Evolutionary conservation across 2,329 filamentous ascomycete genomes (phyloP).

Genomic region (Zalaria sp.): DNA sequence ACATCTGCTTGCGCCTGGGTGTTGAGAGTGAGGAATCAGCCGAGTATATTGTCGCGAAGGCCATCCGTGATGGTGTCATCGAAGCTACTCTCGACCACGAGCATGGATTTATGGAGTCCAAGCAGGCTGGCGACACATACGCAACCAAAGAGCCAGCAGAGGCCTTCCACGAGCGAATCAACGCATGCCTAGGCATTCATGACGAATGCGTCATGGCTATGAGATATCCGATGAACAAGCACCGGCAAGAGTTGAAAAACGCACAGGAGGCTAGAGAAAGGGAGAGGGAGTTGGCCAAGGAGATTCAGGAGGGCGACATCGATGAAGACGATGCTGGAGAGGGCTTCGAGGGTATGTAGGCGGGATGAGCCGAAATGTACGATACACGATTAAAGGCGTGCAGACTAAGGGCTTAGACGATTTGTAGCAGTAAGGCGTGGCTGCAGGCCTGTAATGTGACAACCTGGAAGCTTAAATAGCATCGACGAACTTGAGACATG

Average conservation of each 20-base stretch:
- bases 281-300: conserved; percentile 93
- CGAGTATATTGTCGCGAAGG: conserved; percentile 98
- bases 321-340: conserved; percentile 85
- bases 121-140: conserved; percentile 90
- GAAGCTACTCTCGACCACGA: conserved; percentile 91
- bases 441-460: too few relatives aligned
- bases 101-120: conserved; percentile 96
- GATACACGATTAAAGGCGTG: not conserved
- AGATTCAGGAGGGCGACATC: conserved; percentile 94
- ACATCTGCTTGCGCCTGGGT: conserved; percentile 91
- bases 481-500: not conserved
- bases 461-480: not conserved
- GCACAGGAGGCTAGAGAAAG: conserved; percentile 95
- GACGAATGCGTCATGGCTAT: conserved; percentile 99
- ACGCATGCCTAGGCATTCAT: conserved; percentile 78
- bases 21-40: conserved; percentile 93
- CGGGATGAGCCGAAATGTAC: not conserved
- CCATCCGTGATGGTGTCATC: conserved; percentile 92
- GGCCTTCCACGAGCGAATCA: conserved; percentile 93
- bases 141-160: conserved; percentile 90
- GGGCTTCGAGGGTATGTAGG: conserved; percentile 90
- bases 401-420: too few relatives aligned
- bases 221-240: conserved; percentile 99
- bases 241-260: conserved; percentile 91
- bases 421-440: too few relatives aligned